Base-by-base conservation (phyloP, 2,329 filamentous ascomycete genomes). In the Botrytis sinoallii region DNA sequence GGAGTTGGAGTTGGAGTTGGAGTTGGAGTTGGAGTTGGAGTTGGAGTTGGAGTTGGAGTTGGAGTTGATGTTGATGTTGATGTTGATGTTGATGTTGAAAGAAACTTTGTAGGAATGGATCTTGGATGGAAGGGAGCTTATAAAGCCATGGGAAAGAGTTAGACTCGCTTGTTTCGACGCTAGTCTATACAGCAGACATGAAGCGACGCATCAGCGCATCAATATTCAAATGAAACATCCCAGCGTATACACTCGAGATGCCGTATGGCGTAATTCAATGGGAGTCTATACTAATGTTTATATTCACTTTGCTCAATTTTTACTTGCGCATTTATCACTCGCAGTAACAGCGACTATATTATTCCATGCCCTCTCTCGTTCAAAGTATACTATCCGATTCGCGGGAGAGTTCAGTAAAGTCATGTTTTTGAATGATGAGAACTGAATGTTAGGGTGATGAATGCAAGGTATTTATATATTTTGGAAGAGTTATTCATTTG, bases 351-450 rank as follows among this genome's bases (percentile, higher is more conserved):
- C 22, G 9, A 16, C 32, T n/a, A 25, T 0, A n/a, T 38, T 12
- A 7, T 3, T 61, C 9, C 2, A 16, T 7, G 35, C 22, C 35
- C 4, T 52, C 32, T 61, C 5, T 7, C 2, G 3, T 18, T 25
- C 5, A 3, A 25, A n/a, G 0, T 6, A 3, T 40, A 25, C 5
- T 0, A 14, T 61, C 22, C 3, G 12, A 40, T 61, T 1, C 59
- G 7, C 12, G 59, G 1, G 5, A 61, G 20, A 61, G 9, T 25
- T 22, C 4, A 7, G 4, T 1, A 16, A 61, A 3, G 4, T 14
- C 10, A 61, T 14, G 12, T 40, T 38, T 25, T 38, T 61, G 18
- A 61, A 61, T 61, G 22, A 25, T 25, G 20, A 7, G 32, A 61
- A 38, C 2, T 61, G 59, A 14, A 2, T 12, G 2, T 16, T 38